These are phyloP conservation scores for Colletotrichum sidae DNA, from an alignment of 2,329 filamentous ascomycete species.

Conservation along the genomic window DNA sequence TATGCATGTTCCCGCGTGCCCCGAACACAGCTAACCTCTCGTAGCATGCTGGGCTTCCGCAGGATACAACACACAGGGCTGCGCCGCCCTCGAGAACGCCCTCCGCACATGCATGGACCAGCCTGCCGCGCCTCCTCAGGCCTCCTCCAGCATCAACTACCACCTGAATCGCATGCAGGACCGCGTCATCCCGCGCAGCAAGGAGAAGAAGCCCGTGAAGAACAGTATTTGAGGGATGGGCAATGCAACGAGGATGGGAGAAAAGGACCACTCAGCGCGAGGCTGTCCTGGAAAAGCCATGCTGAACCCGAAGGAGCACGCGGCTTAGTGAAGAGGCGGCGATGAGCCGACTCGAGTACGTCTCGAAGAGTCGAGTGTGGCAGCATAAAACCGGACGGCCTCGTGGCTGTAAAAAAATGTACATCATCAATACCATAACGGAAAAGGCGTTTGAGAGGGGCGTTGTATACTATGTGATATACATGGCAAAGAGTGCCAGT, in stretches of 20 bases:
- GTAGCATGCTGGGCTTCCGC: constrained; percentile 87
- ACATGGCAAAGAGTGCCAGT: constrained; percentile 1
- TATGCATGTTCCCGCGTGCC: neutral
- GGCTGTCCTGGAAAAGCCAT: too few relatives aligned
- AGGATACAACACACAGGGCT: constrained; percentile 73
- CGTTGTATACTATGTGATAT: constrained; percentile 35
- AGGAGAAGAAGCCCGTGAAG: constrained; percentile 27
- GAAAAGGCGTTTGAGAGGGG: neutral
- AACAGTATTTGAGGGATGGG: constrained; percentile 13
- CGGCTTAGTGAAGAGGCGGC: too few relatives aligned
- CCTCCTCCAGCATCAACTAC: constrained; percentile 89
- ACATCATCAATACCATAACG: neutral
- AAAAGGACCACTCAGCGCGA: too few relatives aligned
- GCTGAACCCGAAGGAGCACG: too few relatives aligned
- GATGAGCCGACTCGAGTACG: too few relatives aligned
- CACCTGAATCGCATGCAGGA: constrained; percentile 83
- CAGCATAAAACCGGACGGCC: neutral
- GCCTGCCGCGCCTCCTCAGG: constrained; percentile 62
- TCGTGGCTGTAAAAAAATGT: neutral
- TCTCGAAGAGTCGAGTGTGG: neutral
- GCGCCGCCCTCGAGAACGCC: constrained; percentile 68
- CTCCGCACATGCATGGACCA: constrained; percentile 84
- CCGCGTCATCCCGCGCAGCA: constrained; percentile 25
- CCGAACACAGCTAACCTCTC: constrained; percentile 16
- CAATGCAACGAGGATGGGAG: neutral